These are phyloP conservation scores for Rhodosorus marinus DNA, from an alignment of 23 red algal genomes.

Conservation along the genomic window DNA sequence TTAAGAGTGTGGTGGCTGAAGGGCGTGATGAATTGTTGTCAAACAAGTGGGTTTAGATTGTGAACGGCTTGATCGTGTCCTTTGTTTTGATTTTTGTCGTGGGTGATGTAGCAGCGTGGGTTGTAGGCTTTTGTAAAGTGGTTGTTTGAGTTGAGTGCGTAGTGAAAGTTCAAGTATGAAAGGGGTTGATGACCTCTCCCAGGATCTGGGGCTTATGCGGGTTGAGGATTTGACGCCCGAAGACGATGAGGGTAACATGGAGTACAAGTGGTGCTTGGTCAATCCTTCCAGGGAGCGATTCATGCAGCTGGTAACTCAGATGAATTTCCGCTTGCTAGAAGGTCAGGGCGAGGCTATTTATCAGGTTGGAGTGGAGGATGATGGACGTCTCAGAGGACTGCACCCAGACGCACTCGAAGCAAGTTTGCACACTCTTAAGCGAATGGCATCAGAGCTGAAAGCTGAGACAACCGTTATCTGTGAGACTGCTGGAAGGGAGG, in stretches of 20 bases:
- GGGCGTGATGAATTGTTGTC: too few species aligned
- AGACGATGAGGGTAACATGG: slow-evolving; percentile 82
- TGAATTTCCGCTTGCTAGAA: slow-evolving; percentile 75
- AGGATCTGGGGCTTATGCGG: too few species aligned
- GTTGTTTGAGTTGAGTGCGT: too few species aligned
- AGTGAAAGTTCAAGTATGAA: too few species aligned
- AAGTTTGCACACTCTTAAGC: slow-evolving; percentile 40
- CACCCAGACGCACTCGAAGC: slow-evolving; percentile 27
- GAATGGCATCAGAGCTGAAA: slow-evolving; percentile 75
- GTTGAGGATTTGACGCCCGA: slow-evolving; percentile 52
- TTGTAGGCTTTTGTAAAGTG: too few species aligned
- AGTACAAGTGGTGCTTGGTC: slow-evolving; percentile 94
- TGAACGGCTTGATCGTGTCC: background rate
- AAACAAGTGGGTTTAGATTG: too few species aligned
- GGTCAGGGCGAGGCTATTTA: slow-evolving; percentile 89
- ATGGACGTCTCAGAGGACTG: slow-evolving; percentile 54
- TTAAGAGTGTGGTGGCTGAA: too few species aligned
- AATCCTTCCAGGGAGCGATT: slow-evolving; percentile 67
- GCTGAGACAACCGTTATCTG: slow-evolving; percentile 53
- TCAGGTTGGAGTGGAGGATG: slow-evolving; percentile 79
- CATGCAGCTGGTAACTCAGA: slow-evolving; percentile 80
- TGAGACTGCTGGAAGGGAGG: slow-evolving; percentile 45
- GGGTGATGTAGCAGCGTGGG: too few species aligned
- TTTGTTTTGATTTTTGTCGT: background rate
- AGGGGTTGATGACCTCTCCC: too few species aligned